Evolutionary conservation across 1,284 basidiomycete species (phyloP).

Genomic region (Heliocybe sulcata): DNA sequence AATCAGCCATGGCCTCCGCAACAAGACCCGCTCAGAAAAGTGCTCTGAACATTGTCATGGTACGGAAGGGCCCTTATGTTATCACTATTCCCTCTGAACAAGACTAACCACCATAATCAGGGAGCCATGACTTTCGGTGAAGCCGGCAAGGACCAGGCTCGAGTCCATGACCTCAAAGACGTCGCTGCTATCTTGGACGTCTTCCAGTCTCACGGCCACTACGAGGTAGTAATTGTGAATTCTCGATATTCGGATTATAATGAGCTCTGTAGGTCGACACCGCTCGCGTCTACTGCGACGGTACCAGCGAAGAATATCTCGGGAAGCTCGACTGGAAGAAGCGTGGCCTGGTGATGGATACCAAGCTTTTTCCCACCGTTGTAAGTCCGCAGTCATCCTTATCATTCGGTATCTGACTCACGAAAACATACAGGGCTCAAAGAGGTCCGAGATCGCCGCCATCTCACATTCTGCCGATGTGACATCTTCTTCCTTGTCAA

Average conservation of each 20-base stretch:
- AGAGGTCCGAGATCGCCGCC: background rate
- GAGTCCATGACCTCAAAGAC: constrained; percentile 43
- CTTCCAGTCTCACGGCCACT: constrained; percentile 52
- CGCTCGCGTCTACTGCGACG: constrained; percentile 39
- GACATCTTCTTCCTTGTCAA: background rate
- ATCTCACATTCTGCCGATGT: background rate
- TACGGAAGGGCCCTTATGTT: background rate
- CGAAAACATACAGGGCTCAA: background rate
- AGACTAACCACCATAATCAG: constrained; percentile 5
- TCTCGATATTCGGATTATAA: background rate
- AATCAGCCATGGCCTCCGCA: background rate
- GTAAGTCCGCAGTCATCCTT: constrained; percentile 6
- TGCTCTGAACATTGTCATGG: constrained; percentile 2
- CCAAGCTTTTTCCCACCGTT: constrained; percentile 30
- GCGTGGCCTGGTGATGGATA: constrained; percentile 33
- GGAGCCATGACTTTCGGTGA: constrained; percentile 34
- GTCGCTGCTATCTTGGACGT: constrained; percentile 47
- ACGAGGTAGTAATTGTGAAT: constrained; percentile 23
- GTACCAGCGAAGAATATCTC: constrained; percentile 41
- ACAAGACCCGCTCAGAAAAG: constrained; percentile 1
- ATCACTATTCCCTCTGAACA: background rate
- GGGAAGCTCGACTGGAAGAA: constrained; percentile 30
- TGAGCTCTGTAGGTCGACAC: constrained; percentile 38
- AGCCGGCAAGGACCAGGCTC: constrained; percentile 33
- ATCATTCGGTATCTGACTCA: background rate